phyloP scores from a whole-genome alignment of 495 filamentous ascomycete genomes.

The Pyronema omphalodes region DNA sequence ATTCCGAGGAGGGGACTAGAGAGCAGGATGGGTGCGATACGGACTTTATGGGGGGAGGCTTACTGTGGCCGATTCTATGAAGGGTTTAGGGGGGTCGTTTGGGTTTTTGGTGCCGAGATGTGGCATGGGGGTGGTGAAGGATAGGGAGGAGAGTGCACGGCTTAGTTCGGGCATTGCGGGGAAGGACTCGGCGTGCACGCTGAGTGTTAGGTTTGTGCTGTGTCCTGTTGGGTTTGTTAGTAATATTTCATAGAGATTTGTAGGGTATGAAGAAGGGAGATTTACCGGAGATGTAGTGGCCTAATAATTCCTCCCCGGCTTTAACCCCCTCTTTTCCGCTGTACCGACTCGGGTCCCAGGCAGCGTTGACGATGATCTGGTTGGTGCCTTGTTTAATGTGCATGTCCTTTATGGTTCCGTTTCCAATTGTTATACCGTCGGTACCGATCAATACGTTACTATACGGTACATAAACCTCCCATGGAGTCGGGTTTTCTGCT shows the following conservation, averaged over 20 bases:
- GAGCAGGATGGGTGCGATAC: background rate
- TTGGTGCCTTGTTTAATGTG: constrained; percentile 51
- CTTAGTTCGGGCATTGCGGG: constrained; percentile 58
- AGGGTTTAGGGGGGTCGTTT: constrained; percentile 35
- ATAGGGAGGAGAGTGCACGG: constrained; percentile 46
- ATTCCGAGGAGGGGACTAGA: too few relatives aligned
- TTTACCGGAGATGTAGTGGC: constrained; percentile 69
- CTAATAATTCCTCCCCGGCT: constrained; percentile 53
- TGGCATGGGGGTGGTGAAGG: constrained; percentile 51
- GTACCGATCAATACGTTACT: constrained; percentile 53
- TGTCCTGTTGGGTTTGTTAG: constrained; percentile 28
- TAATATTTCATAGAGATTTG: background rate
- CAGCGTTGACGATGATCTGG: constrained; percentile 43
- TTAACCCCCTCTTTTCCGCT: constrained; percentile 40
- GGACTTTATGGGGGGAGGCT: constrained; percentile 53
- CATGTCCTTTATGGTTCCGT: constrained; percentile 44
- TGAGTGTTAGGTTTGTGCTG: constrained; percentile 61
- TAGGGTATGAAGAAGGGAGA: background rate
- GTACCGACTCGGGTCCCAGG: constrained; percentile 49
- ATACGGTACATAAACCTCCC: constrained; percentile 62
- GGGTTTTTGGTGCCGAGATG: constrained; percentile 32
- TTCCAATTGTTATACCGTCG: constrained; percentile 57
- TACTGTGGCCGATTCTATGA: constrained; percentile 72
- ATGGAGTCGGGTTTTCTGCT: constrained; percentile 75
- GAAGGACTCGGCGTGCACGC: constrained; percentile 48